phyloP scores from a whole-genome alignment of 2,329 filamentous ascomycete genomes.

The Colletotrichum tamarilloi region DNA sequence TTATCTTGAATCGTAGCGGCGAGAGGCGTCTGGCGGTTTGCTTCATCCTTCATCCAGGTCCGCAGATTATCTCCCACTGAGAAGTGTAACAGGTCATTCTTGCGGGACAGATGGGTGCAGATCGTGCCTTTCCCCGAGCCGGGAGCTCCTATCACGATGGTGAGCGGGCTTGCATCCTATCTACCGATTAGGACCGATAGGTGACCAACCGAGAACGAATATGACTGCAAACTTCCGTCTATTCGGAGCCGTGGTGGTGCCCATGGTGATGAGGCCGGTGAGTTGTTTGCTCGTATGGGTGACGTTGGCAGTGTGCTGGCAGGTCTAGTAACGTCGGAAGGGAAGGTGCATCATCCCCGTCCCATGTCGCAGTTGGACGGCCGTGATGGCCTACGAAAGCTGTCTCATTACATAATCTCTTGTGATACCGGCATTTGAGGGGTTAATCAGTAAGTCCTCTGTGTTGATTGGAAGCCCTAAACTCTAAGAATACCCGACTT shows the following conservation, averaged over 20 bases:
- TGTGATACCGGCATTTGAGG: neutral
- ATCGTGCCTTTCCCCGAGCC: conserved; percentile 19
- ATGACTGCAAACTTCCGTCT: neutral
- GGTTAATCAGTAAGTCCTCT: neutral
- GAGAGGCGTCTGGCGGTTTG: neutral
- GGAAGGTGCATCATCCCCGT: neutral
- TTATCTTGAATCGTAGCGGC: neutral
- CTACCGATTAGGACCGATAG: neutral
- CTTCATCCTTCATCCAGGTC: neutral
- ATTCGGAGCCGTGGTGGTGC: neutral
- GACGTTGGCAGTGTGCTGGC: neutral
- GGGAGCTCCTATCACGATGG: neutral
- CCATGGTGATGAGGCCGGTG: neutral
- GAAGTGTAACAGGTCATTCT: neutral
- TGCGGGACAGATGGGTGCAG: conserved; percentile 9
- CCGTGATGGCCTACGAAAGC: neutral
- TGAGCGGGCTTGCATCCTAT: neutral
- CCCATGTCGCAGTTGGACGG: neutral
- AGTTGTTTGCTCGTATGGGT: neutral
- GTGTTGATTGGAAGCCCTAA: neutral
- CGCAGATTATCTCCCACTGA: neutral
- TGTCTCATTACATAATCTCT: neutral
- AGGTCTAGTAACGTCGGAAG: neutral
- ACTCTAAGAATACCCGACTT: neutral
- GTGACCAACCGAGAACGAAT: neutral